Evolutionary conservation across 345 rosid genomes (phyloP).

Genomic region (Hibiscus tridactylites): DNA sequence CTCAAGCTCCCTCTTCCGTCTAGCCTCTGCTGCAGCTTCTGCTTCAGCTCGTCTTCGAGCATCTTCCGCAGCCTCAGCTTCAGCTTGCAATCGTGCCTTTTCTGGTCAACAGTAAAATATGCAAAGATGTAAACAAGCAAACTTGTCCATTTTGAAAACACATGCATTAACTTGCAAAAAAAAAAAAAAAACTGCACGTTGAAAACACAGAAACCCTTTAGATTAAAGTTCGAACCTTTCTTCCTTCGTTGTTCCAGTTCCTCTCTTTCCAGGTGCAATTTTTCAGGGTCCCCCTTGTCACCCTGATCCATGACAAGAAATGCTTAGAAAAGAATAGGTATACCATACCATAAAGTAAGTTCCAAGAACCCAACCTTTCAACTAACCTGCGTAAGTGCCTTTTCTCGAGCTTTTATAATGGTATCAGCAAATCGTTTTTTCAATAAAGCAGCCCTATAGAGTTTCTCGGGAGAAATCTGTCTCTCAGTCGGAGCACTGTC

Average conservation of each 20-base stretch:
- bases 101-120: constrained; percentile 34
- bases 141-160: not conserved
- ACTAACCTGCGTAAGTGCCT: constrained; percentile 75
- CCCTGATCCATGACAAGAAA: constrained; percentile 27
- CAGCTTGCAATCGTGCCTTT: constrained; percentile 88
- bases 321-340: not conserved
- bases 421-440: constrained; percentile 90
- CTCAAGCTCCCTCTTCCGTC: constrained; percentile 75
- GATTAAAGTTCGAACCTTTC: constrained; percentile 45
- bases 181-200: no score
- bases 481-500: constrained; percentile 59
- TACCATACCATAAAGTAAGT: not conserved
- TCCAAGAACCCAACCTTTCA: not conserved
- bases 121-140: not conserved
- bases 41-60: constrained; percentile 80
- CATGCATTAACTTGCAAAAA: not conserved
- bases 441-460: constrained; percentile 71
- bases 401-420: constrained; percentile 85
- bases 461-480: constrained; percentile 70
- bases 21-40: constrained; percentile 79
- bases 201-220: not conserved
- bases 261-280: constrained; percentile 71
- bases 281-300: constrained; percentile 76
- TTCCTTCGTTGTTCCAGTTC: constrained; percentile 66
- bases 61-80: constrained; percentile 88